phyloP scores from a whole-genome alignment of 345 rosid genomes.

The Hevea brasiliensis region DNA sequence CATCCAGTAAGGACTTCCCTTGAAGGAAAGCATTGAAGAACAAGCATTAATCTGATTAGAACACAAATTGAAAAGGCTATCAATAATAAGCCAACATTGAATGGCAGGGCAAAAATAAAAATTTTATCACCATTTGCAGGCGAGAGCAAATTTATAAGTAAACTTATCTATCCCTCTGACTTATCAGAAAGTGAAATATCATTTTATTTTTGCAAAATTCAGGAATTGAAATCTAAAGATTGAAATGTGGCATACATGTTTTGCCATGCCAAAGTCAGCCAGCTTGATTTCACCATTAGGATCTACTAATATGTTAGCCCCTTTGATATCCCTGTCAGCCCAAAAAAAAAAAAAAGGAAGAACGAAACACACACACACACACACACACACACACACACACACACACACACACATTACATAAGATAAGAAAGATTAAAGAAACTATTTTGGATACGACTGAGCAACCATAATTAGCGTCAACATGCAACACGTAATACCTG shows the following conservation, averaged over 20 bases:
- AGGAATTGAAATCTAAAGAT: background rate
- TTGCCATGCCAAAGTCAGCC: conserved; percentile 98
- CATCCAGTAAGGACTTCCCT: conserved; percentile 99
- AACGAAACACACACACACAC: no score
- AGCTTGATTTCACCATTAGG: conserved; percentile 95
- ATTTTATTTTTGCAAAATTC: background rate
- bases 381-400: no score
- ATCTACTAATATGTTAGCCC: conserved; percentile 93
- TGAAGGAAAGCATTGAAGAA: conserved; percentile 91
- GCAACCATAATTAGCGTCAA: conserved; percentile 11
- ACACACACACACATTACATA: no score
- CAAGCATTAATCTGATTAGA: conserved; percentile 59
- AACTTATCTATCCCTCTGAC: background rate
- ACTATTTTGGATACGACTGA: background rate
- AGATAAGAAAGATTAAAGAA: conserved; percentile 4
- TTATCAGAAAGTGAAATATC: background rate
- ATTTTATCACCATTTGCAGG: no score
- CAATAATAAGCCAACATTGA: conserved; percentile 12
- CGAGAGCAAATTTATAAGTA: background rate
- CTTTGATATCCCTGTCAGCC: conserved; percentile 90
- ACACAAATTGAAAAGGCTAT: conserved; percentile 22
- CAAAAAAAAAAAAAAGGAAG: no score
- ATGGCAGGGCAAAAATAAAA: background rate
- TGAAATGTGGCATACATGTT: conserved; percentile 60
- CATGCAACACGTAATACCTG: conserved; percentile 48